Conservation (phyloP, 306 rosid genomes). For the Crotalaria pallida region DNA sequence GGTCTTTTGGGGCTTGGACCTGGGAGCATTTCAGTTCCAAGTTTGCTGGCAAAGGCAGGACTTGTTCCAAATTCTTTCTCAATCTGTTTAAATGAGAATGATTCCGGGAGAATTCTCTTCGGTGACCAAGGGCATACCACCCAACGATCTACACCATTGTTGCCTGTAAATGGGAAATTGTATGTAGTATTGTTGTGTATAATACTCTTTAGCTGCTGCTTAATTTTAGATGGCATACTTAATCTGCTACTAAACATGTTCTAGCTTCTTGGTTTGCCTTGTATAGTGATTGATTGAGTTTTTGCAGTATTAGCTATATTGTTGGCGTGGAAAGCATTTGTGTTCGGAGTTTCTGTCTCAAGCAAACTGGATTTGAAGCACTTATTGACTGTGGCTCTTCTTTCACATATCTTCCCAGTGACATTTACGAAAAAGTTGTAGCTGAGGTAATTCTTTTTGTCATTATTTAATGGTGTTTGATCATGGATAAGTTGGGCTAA, state of each 20-base stretch:
- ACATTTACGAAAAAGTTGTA: slow-evolving; percentile 34
- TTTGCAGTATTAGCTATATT: slow-evolving; percentile 32
- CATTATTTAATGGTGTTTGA: not conserved
- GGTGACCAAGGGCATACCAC: slow-evolving; percentile 49
- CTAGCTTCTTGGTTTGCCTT: slow-evolving; percentile 6
- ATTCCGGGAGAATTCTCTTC: slow-evolving; percentile 60
- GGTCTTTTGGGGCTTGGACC: slow-evolving; percentile 71
- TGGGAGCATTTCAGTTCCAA: slow-evolving; percentile 58
- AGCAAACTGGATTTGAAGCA: slow-evolving; percentile 37
- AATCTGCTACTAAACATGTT: slow-evolving; percentile 6
- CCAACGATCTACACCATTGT: slow-evolving; percentile 50
- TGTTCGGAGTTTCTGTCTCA: slow-evolving; percentile 47
- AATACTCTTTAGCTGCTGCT: not conserved
- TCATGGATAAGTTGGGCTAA: slow-evolving; percentile 9
- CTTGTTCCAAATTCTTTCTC: slow-evolving; percentile 50
- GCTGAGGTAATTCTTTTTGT: slow-evolving; percentile 35
- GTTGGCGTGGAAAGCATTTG: slow-evolving; percentile 53
- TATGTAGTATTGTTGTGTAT: slow-evolving; percentile 22
- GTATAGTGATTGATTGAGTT: slow-evolving; percentile 15
- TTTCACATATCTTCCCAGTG: slow-evolving; percentile 55
- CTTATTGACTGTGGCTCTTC: slow-evolving; percentile 52
- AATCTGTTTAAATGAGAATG: slow-evolving; percentile 46
- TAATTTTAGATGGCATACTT: not conserved
- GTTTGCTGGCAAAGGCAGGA: slow-evolving; percentile 56
- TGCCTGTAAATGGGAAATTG: slow-evolving; percentile 37